phyloP scores from a whole-genome alignment of 2,329 filamentous ascomycete species.

The Alternaria triticina region DNA sequence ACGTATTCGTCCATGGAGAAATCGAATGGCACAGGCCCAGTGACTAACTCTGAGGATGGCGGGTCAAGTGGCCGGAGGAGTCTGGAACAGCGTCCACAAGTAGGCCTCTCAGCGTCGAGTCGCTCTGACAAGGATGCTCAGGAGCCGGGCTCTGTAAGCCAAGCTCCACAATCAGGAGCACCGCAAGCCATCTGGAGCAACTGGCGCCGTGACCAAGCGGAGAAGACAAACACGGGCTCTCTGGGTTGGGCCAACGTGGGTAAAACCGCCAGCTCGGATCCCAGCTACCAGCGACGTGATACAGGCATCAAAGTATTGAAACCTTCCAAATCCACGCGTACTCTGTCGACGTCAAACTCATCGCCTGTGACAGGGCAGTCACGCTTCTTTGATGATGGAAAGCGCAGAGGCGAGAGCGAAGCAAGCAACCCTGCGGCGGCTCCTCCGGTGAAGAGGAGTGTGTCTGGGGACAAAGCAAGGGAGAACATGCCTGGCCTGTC shows the following conservation, averaged over 20 bases:
- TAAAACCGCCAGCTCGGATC: slow-evolving; percentile 61
- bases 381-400: slow-evolving; percentile 58
- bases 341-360: slow-evolving; percentile 46
- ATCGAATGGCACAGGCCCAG: slow-evolving; percentile 17
- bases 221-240: slow-evolving; percentile 41
- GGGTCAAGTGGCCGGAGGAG: slow-evolving; percentile 36
- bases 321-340: slow-evolving; percentile 70
- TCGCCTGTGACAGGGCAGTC: slow-evolving; percentile 47
- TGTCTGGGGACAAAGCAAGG: slow-evolving; percentile 46
- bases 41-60: slow-evolving; percentile 38
- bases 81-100: slow-evolving; percentile 39
- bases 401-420: slow-evolving; percentile 42
- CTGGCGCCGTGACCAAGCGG: slow-evolving; percentile 54
- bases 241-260: slow-evolving; percentile 64
- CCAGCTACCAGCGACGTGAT: slow-evolving; percentile 70
- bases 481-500: slow-evolving; percentile 46
- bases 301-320: slow-evolving; percentile 91
- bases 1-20: slow-evolving; percentile 10
- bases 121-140: slow-evolving; percentile 31
- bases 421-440: slow-evolving; percentile 7
- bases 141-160: slow-evolving; percentile 24
- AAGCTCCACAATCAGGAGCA: slow-evolving; percentile 35
- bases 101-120: slow-evolving; percentile 23
- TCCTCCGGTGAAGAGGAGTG: slow-evolving; percentile 35
- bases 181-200: slow-evolving; percentile 56